A percentile compares a stretch with the other conserved stretches of the same genome.
phyloP scores from a whole-genome alignment of 2,329 filamentous ascomycete species.

The Juglanconis sp. region DNA sequence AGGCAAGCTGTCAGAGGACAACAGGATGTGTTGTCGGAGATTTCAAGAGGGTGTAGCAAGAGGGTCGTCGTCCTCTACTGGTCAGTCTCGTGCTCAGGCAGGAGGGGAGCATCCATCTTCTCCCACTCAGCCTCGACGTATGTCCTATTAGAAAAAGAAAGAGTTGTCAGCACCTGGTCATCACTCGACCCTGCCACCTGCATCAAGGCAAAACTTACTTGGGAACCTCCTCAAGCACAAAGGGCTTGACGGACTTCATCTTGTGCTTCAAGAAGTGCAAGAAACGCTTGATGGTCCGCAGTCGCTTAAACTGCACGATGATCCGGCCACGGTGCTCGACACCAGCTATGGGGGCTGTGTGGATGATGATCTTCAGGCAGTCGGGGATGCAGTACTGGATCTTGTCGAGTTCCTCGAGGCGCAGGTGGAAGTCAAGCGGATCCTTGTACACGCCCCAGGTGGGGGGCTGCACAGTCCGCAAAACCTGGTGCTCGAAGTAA shows the following conservation, averaged over 20 bases:
- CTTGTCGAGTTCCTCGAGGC: conserved; percentile 43
- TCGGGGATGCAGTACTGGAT: conserved; percentile 37
- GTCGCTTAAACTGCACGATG: conserved; percentile 50
- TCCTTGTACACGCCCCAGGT: conserved; percentile 49
- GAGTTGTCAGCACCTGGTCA: conserved; percentile 1
- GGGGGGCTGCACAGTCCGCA: conserved; percentile 38
- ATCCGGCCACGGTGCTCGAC: conserved; percentile 41
- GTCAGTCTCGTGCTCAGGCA: conserved; percentile 9
- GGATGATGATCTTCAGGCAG: conserved; percentile 40
- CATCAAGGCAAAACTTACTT: conserved; percentile 33
- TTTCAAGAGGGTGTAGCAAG: too few species aligned
- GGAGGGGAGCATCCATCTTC: conserved; percentile 32
- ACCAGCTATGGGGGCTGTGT: conserved; percentile 31
- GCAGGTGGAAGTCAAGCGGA: conserved; percentile 49
- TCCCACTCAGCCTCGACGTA: conserved; percentile 36
- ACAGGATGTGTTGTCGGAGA: too few species aligned
- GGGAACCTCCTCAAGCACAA: conserved; percentile 34
- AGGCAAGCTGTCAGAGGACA: too few species aligned
- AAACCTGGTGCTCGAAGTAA: conserved; percentile 52
- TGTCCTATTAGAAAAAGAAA: conserved; percentile 23
- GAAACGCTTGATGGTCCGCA: conserved; percentile 51
- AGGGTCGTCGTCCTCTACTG: too few species aligned
- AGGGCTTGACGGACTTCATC: conserved; percentile 32
- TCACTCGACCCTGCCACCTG: not conserved
- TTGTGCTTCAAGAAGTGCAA: conserved; percentile 41